Evolutionary conservation across 345 rosid species (phyloP).

Genomic region (Odontarrhena argentea): DNA sequence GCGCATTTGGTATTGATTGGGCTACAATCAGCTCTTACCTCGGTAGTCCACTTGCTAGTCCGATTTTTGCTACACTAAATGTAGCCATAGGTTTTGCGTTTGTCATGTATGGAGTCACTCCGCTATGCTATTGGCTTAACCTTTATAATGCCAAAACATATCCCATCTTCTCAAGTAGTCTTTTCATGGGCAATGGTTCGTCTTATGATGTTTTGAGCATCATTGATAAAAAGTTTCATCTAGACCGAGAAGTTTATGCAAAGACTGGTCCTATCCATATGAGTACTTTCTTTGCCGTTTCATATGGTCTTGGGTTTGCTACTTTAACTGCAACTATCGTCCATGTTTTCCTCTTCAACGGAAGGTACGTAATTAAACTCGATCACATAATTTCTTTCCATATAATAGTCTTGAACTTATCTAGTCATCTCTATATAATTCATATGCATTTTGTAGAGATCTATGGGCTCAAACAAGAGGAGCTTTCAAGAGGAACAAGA

Average conservation of each 20-base stretch:
- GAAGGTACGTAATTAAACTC: constrained; percentile 44
- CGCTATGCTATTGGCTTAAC: constrained; percentile 64
- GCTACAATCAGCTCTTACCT: constrained; percentile 66
- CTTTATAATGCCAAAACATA: constrained; percentile 70
- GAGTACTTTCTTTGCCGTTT: constrained; percentile 74
- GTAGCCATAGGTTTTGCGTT: constrained; percentile 58
- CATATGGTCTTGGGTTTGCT: constrained; percentile 84
- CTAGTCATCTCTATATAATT: background rate
- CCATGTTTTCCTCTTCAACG: constrained; percentile 69
- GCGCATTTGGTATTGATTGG: constrained; percentile 80
- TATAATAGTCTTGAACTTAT: background rate
- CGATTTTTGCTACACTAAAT: constrained; percentile 77
- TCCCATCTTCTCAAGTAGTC: constrained; percentile 57
- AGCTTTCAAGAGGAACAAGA: constrained; percentile 52
- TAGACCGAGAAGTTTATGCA: constrained; percentile 53
- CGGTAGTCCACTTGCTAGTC: constrained; percentile 84
- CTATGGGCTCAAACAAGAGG: constrained; percentile 54
- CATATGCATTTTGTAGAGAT: constrained; percentile 46
- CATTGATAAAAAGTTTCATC: constrained; percentile 57
- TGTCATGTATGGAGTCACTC: constrained; percentile 64
- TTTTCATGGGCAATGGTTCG: constrained; percentile 58
- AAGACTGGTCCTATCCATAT: constrained; percentile 56
- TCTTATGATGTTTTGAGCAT: constrained; percentile 57
- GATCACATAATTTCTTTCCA: too few species aligned
- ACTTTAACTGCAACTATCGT: constrained; percentile 65